These are phyloP conservation scores for Xerocomellus amylosporus DNA, from an alignment of 768 basidiomycete species.

Conservation along the genomic window DNA sequence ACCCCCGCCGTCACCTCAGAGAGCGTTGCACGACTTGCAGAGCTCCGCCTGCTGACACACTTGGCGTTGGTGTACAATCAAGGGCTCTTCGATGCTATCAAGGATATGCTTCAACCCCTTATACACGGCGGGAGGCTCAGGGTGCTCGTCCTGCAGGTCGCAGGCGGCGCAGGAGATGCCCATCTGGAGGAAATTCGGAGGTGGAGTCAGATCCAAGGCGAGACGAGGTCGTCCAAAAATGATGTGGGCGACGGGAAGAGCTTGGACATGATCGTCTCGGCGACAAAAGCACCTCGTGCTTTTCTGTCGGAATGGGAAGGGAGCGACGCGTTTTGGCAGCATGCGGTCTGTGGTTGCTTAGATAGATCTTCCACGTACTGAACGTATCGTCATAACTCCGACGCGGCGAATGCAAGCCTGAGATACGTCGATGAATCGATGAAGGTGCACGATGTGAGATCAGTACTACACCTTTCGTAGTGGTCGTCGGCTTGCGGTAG, in stretches of 20 bases:
- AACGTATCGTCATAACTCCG: too few relatives aligned
- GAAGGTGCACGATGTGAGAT: too few relatives aligned
- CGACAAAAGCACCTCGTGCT: background rate
- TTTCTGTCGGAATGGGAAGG: constrained; percentile 11
- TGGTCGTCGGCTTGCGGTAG: too few relatives aligned
- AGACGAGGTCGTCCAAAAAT: background rate
- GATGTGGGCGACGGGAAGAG: background rate
- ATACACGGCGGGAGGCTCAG: constrained; percentile 1
- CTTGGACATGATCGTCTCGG: background rate
- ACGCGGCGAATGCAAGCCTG: too few relatives aligned
- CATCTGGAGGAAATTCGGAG: constrained; percentile 7
- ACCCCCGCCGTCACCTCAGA: constrained; percentile 11
- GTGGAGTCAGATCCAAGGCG: constrained; percentile 2
- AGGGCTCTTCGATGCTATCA: background rate
- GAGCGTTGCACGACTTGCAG: constrained; percentile 7
- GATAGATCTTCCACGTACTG: background rate
- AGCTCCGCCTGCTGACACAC: constrained; percentile 15
- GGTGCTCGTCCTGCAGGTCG: constrained; percentile 13
- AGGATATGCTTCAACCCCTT: constrained; percentile 5
- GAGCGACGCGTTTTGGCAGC: constrained; percentile 10
- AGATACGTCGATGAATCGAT: too few relatives aligned
- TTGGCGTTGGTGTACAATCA: constrained; percentile 13
- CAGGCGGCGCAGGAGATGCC: background rate
- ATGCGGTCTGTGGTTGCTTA: background rate
- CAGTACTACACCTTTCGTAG: too few relatives aligned